These are phyloP conservation scores for Phalaenopsis aphrodite DNA, from an alignment of 106 monocot genomes.

Conservation along the genomic window DNA sequence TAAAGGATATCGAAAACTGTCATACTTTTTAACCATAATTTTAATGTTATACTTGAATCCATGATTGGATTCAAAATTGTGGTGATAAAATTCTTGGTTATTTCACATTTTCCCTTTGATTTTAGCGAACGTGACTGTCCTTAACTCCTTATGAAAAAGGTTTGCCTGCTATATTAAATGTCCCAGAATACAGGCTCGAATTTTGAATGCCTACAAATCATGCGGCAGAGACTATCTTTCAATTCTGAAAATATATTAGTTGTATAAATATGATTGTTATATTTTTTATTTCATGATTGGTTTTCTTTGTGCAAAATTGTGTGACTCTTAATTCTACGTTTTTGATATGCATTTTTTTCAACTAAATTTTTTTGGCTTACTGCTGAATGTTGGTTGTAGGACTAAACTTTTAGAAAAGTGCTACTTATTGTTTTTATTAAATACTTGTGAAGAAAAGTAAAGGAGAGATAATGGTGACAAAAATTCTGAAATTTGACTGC, in stretches of 20 bases:
- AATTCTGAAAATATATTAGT: too few relatives aligned
- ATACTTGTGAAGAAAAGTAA: neutral
- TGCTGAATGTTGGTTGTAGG: neutral
- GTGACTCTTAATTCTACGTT: neutral
- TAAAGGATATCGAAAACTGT: neutral
- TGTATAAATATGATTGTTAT: too few relatives aligned
- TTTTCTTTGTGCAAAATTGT: neutral
- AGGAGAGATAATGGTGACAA: neutral
- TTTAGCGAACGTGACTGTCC: too few relatives aligned
- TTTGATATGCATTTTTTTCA: neutral
- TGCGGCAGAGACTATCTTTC: neutral
- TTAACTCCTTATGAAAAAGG: too few relatives aligned
- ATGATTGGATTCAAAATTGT: neutral
- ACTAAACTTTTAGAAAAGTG: neutral
- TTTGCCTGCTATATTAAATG: neutral
- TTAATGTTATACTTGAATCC: neutral
- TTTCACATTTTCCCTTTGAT: neutral
- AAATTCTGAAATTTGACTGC: neutral
- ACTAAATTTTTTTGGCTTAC: neutral
- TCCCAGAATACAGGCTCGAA: neutral
- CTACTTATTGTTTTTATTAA: neutral
- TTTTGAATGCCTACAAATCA: neutral
- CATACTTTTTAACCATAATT: neutral
- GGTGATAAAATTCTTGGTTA: neutral
- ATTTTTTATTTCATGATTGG: too few relatives aligned